Evolutionary conservation across 495 filamentous ascomycete species (phyloP).

Genomic region (Xylaria bambusicola): DNA sequence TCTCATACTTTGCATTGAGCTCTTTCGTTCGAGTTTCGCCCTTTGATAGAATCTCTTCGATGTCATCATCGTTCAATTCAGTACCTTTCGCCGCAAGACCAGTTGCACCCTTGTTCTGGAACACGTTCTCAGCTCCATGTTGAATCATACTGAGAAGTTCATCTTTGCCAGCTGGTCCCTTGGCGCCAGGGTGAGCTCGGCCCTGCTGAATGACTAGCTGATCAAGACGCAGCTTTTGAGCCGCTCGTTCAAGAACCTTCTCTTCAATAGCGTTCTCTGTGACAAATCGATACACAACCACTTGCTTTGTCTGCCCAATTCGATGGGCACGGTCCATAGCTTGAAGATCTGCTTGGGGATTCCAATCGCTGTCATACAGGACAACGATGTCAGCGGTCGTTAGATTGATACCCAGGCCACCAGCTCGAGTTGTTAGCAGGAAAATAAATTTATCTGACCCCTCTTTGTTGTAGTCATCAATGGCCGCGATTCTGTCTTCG

Average conservation of each 20-base stretch:
- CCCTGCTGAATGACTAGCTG: slow-evolving; percentile 99
- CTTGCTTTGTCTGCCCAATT: slow-evolving; percentile 98
- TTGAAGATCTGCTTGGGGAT: slow-evolving; percentile 96
- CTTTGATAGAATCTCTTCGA: slow-evolving; percentile 81
- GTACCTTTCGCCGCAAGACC: slow-evolving; percentile 60
- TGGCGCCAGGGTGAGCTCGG: slow-evolving; percentile 86
- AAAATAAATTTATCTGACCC: slow-evolving; percentile 97
- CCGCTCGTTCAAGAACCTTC: slow-evolving; percentile 95
- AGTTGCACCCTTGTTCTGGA: slow-evolving; percentile 65
- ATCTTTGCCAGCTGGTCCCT: slow-evolving; percentile 87
- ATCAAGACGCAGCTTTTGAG: slow-evolving; percentile 95
- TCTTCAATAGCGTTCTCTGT: slow-evolving; percentile 99
- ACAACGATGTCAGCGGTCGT: slow-evolving; percentile 95
- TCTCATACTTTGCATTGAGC: slow-evolving; percentile 91
- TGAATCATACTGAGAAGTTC: slow-evolving; percentile 98
- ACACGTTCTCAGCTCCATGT: slow-evolving; percentile 93
- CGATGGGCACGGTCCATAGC: slow-evolving; percentile 98
- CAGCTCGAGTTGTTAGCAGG: slow-evolving; percentile 93
- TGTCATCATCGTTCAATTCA: slow-evolving; percentile 79
- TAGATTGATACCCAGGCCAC: slow-evolving; percentile 97
- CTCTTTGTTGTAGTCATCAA: slow-evolving; percentile 97
- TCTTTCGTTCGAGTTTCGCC: slow-evolving; percentile 88
- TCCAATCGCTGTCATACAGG: slow-evolving; percentile 99
- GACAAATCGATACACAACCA: slow-evolving; percentile 92
- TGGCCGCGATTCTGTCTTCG: slow-evolving; percentile 95